Evolutionary conservation across 306 rosid genomes (phyloP).

Genomic region (Trichosanthes cucumerina): DNA sequence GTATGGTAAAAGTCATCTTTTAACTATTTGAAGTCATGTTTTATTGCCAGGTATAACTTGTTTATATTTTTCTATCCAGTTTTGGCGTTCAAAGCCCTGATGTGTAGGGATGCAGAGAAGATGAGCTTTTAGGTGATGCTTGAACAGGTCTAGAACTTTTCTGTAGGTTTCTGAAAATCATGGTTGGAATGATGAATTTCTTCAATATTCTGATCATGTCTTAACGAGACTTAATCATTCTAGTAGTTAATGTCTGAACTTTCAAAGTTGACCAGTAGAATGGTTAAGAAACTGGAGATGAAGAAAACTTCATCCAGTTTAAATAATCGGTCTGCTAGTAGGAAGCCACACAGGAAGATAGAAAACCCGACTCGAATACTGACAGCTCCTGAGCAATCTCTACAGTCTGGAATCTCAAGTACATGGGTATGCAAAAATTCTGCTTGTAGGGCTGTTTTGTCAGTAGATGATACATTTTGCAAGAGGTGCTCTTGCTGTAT

Average conservation of each 20-base stretch:
- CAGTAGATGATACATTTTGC: slow-evolving; percentile 86
- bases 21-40: not conserved
- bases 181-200: slow-evolving; percentile 61
- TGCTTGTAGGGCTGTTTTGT: slow-evolving; percentile 92
- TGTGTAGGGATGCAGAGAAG: slow-evolving; percentile 67
- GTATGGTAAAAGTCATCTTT: not conserved
- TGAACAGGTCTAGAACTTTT: slow-evolving; percentile 58
- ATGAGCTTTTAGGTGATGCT: slow-evolving; percentile 62
- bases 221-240: slow-evolving; percentile 32
- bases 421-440: slow-evolving; percentile 96
- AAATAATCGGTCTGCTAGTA: slow-evolving; percentile 35
- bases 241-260: slow-evolving; percentile 41
- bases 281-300: slow-evolving; percentile 56
- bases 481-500: slow-evolving; percentile 98
- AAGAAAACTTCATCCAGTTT: slow-evolving; percentile 50
- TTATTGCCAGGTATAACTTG: not conserved
- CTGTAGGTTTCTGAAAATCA: slow-evolving; percentile 59
- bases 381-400: slow-evolving; percentile 47
- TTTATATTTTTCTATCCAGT: slow-evolving; percentile 15
- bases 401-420: slow-evolving; percentile 49
- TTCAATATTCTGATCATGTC: slow-evolving; percentile 26
- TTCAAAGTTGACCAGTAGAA: slow-evolving; percentile 41
- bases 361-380: slow-evolving; percentile 69
- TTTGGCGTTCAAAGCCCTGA: slow-evolving; percentile 63
- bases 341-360: slow-evolving; percentile 74